phyloP scores from a whole-genome alignment of 2,329 filamentous ascomycete genomes.

The Magnaporthiopsis poae region DNA sequence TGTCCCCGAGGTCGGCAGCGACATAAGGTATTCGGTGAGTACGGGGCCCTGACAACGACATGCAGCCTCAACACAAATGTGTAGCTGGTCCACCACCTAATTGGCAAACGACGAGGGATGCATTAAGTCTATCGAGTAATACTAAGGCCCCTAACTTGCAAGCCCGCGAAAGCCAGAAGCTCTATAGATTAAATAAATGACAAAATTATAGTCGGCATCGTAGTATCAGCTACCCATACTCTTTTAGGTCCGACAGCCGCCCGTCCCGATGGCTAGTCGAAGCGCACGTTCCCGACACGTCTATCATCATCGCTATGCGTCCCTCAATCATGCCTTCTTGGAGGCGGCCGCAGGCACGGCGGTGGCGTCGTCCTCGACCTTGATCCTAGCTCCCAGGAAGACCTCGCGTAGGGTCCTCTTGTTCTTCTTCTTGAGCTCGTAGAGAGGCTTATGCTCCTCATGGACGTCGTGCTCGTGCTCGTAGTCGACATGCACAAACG shows the following conservation, averaged over 20 bases:
- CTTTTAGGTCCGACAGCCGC: not conserved
- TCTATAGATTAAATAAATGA: not conserved
- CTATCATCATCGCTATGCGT: not conserved
- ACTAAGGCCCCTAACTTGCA: not conserved
- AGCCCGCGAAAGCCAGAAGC: not conserved
- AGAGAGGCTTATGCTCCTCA: constrained; percentile 34
- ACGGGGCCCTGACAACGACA: no score
- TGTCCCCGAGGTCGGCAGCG: no score
- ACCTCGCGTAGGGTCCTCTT: constrained; percentile 26
- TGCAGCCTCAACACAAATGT: no score
- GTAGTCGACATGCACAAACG: constrained; percentile 37
- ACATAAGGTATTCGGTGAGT: no score
- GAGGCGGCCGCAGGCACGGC: not conserved
- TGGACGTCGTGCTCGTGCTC: constrained; percentile 31
- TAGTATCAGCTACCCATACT: not conserved
- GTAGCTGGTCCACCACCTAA: no score
- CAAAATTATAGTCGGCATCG: not conserved
- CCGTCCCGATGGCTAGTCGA: no score
- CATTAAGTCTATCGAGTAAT: not conserved
- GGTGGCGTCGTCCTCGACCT: constrained; percentile 7
- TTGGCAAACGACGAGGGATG: no score
- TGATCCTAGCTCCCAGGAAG: constrained; percentile 22
- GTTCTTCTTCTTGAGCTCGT: constrained; percentile 22
- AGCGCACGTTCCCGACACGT: not conserved
- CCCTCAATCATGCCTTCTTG: not conserved